Evolutionary conservation across 1,139 yeast genomes (phyloP).

Genomic region (Pichia kudriavzevii): DNA sequence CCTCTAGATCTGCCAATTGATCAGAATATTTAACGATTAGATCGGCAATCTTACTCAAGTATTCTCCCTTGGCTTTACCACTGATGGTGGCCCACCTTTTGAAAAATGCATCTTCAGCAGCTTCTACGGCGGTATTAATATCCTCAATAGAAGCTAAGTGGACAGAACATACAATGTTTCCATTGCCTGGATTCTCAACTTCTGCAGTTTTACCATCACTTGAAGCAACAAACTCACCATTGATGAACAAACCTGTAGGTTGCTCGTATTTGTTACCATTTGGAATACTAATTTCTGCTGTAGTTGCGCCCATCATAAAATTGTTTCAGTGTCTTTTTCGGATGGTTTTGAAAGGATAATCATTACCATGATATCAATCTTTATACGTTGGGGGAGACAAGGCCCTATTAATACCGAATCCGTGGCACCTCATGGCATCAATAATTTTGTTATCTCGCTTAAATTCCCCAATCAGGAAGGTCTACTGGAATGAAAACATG

Average conservation of each 20-base stretch:
- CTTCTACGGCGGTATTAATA: slow-evolving; percentile 44
- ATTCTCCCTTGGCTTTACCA: slow-evolving; percentile 31
- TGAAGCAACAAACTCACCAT: slow-evolving; percentile 43
- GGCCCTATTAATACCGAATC: too few species aligned
- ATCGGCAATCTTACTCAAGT: slow-evolving; percentile 45
- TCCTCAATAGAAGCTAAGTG: slow-evolving; percentile 45
- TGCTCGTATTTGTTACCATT: slow-evolving; percentile 47
- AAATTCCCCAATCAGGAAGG: too few species aligned
- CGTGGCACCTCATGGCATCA: too few species aligned
- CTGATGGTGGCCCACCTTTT: slow-evolving; percentile 22
- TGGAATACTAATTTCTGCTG: slow-evolving; percentile 42
- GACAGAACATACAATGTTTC: slow-evolving; percentile 43
- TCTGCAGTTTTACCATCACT: slow-evolving; percentile 42
- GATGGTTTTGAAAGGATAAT: too few species aligned
- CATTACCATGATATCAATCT: too few species aligned
- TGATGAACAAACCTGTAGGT: slow-evolving; percentile 60
- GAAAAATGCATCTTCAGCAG: slow-evolving; percentile 43
- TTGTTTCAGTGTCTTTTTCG: neutral
- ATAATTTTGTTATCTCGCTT: too few species aligned
- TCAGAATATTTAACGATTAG: slow-evolving; percentile 43
- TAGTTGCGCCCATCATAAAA: slow-evolving; percentile 15
- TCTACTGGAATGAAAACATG: too few species aligned
- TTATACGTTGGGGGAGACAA: too few species aligned
- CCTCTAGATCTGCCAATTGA: slow-evolving; percentile 49
- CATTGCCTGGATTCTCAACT: slow-evolving; percentile 49